Percentiles rank a stretch among this genome's conserved stretches.
Conservation (phyloP, 1,139 yeast genomes). For the Yamadazyma conglobata region DNA sequence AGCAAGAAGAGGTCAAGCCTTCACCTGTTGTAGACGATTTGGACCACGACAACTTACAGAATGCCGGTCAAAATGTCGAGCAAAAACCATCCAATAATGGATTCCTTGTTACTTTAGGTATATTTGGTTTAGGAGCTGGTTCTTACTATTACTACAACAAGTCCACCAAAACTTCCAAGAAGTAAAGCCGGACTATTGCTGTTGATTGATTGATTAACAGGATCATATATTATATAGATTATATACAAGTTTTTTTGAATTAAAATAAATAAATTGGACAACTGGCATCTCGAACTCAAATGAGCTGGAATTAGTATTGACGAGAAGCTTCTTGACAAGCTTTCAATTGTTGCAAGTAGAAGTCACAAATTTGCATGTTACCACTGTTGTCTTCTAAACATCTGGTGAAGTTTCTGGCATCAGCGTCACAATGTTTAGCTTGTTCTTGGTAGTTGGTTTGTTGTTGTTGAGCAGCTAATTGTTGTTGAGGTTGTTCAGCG, state of each 20-base stretch:
- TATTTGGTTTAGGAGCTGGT: constrained; percentile 26
- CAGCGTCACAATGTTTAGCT: constrained; percentile 74
- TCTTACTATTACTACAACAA: constrained; percentile 12
- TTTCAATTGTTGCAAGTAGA: constrained; percentile 92
- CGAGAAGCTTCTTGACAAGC: constrained; percentile 95
- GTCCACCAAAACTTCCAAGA: neutral
- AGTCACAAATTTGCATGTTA: constrained; percentile 95
- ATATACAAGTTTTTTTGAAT: constrained; percentile 8
- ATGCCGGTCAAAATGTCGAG: constrained; percentile 15
- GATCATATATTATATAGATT: constrained; percentile 4
- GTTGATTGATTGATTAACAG: too few relatives aligned
- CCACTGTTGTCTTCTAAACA: constrained; percentile 92
- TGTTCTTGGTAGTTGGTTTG: constrained; percentile 46
- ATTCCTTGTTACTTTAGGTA: constrained; percentile 17
- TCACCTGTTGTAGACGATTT: constrained; percentile 36
- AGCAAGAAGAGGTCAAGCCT: constrained; percentile 25
- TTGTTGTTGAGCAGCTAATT: constrained; percentile 29
- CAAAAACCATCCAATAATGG: constrained; percentile 7
- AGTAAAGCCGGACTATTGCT: too few relatives aligned
- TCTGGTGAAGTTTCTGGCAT: constrained; percentile 92
- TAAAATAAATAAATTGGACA: constrained; percentile 1
- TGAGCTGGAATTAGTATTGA: constrained; percentile 49
- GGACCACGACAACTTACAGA: constrained; percentile 34
- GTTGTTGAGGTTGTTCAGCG: constrained; percentile 30
- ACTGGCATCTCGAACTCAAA: neutral